These are phyloP conservation scores for Populus alba DNA, from an alignment of 345 rosid genomes.

Conservation along the genomic window DNA sequence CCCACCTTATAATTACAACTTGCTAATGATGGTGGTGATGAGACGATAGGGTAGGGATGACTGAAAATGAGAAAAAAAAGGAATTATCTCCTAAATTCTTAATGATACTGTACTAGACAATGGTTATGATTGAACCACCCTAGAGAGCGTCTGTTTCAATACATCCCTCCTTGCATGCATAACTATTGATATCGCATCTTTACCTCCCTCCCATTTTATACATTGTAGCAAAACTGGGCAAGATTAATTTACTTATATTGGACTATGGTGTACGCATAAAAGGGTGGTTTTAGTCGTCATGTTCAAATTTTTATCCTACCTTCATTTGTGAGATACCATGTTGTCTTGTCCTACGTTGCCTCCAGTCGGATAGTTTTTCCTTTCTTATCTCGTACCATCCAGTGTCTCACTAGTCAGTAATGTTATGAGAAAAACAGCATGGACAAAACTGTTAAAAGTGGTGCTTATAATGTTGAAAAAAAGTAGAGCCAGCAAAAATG, in stretches of 20 bases:
- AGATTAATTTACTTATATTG: not conserved
- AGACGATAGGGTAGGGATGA: constrained; percentile 9
- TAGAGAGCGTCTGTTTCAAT: not conserved
- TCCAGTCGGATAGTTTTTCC: too few species aligned
- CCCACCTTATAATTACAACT: not conserved
- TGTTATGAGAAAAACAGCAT: too few species aligned
- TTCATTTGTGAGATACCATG: not conserved
- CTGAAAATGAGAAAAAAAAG: not conserved
- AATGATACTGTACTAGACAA: constrained; percentile 2
- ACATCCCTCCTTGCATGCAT: not conserved
- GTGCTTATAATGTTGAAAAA: not conserved
- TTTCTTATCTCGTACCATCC: too few species aligned
- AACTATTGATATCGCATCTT: not conserved
- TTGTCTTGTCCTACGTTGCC: too few species aligned
- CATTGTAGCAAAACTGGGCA: not conserved
- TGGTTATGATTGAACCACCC: constrained; percentile 2
- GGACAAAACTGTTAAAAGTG: too few species aligned
- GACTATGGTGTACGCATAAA: not conserved
- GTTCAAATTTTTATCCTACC: not conserved
- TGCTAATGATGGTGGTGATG: not conserved
- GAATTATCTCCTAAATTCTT: not conserved
- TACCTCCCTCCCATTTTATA: not conserved
- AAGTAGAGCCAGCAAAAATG: not conserved
- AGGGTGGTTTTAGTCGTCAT: not conserved
- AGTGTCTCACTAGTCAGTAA: too few species aligned